Evolutionary conservation across 1,284 basidiomycete genomes (phyloP), one percentile per base, ranked within the genome.

Genomic region (Trametes polyzona): DNA sequence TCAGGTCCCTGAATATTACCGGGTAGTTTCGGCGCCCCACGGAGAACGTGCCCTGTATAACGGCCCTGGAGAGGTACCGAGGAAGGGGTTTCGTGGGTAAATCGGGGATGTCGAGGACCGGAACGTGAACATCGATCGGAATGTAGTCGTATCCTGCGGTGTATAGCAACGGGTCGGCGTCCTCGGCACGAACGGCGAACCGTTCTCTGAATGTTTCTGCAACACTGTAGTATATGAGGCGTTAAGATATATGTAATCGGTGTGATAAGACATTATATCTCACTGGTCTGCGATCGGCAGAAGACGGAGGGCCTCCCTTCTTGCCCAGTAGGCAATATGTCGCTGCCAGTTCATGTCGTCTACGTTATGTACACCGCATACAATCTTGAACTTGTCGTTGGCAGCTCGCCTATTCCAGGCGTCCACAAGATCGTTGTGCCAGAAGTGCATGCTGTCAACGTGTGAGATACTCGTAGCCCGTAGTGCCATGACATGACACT

Each of bases 221-320:
- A 14, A 77, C 74, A 17, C 44, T 52, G 24, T 17, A 17, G 16
- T 6, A 23, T 1, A 27, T 21, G 19, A n/a, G 14, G 21, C 24
- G 36, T 16, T 29, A 3, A 14, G 30, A 33, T 12, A n/a, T 11
- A 11, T 5, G 29, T 35, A 39, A 47, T 17, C 12, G 4, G 7
- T n/a, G 23, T 9, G 0, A n/a, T 26, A n/a, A 19, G 24, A 46
- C 32, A 23, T 8, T 6, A 35, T 14, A 36, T 56, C 71, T 53
- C 50, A 75, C 75, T 76, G 74, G 57, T 72, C 67, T 4, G 70
- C 73, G 26, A 76, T 74, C 16, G 75, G 64, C 6, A 76, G 59
- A 23, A 76, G 59, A 6, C 73, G 71, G 17, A 76, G 68, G 21
- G 74, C 73, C 32, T 65, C 61, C 39, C 74, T 64, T n/a, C 70